Base-by-base conservation (phyloP, 2,329 filamentous ascomycete species). In the Clonostachys byssicola region DNA sequence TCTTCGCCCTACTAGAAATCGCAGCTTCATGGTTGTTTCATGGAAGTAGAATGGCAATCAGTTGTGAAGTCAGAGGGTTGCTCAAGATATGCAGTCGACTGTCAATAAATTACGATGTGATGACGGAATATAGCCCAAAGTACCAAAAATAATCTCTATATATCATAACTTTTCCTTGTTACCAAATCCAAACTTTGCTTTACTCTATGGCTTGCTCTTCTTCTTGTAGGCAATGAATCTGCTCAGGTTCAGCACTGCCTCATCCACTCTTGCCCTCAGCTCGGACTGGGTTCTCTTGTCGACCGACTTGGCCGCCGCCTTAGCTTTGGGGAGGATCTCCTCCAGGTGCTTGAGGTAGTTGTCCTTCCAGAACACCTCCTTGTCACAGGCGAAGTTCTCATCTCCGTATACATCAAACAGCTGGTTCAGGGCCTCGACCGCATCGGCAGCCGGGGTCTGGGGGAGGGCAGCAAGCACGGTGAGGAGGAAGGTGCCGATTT, bases 331-430 rank as follows among this genome's bases (percentile, higher is more conserved):
- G 18, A 75, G 54, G 7, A 67, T 65, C 14, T 73, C 75, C 53
- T 83, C 78, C 2, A 88, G 65, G 51, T 81, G 79, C 54, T 74
- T 71, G 47, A 83, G 61, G 56, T 87, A 81, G 52, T 71, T 72
- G 51, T 81, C 73, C 54, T 74, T 73, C 78, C 83, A 85, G 62
- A 86, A 88, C 3, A 87, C 82, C 23, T 77, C 72, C 48, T 67
- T 70, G 58, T 87, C 84, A 58, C 77, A 83, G 12, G 72, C 66
- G 46, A 69, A 72, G 12, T 70, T 71, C 60, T 83, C 80, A 58
- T 87, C 80, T 23, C 74, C 78, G 62, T 87, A 88, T 8, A 88
- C 73, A 54, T 87, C 84, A 54, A 85, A 85, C 16, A 88, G 52
- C 61, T 85, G 81, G 63, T 86, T 81, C 40, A 87, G 65, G 14